Percentiles rank a stretch among this genome's conserved stretches.
Evolutionary conservation across 495 filamentous ascomycete genomes (phyloP).

Genomic region (Pseudevernia furfuracea): DNA sequence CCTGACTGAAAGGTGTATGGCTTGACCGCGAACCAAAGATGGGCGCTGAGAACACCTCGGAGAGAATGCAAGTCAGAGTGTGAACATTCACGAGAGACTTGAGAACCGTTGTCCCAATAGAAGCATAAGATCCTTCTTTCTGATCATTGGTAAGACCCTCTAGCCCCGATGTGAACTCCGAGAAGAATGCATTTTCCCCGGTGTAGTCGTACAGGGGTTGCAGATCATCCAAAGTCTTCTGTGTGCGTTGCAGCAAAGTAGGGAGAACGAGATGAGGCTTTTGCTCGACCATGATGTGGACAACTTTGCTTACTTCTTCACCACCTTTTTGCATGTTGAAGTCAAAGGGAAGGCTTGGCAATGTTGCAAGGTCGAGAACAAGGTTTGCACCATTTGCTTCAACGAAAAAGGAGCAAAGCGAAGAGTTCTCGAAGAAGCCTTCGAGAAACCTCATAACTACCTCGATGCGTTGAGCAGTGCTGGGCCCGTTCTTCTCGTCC

Average conservation of each 20-base stretch:
- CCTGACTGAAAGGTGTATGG: slow-evolving; percentile 55
- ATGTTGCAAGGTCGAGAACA: slow-evolving; percentile 73
- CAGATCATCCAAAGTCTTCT: slow-evolving; percentile 58
- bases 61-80: slow-evolving; percentile 61
- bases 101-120: slow-evolving; percentile 61
- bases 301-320: slow-evolving; percentile 60
- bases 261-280: slow-evolving; percentile 77
- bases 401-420: slow-evolving; percentile 67
- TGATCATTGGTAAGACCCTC: slow-evolving; percentile 24
- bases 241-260: slow-evolving; percentile 65
- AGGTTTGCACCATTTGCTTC: slow-evolving; percentile 72
- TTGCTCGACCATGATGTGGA: slow-evolving; percentile 72
- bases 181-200: slow-evolving; percentile 55
- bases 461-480: slow-evolving; percentile 60
- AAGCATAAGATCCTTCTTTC: slow-evolving; percentile 28
- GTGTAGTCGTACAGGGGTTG: slow-evolving; percentile 52
- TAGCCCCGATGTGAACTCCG: slow-evolving; percentile 44
- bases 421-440: slow-evolving; percentile 68
- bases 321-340: slow-evolving; percentile 60
- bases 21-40: slow-evolving; percentile 53
- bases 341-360: slow-evolving; percentile 67
- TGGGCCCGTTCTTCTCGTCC: slow-evolving; percentile 42
- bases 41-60: slow-evolving; percentile 60
- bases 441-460: slow-evolving; percentile 67
- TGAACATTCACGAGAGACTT: slow-evolving; percentile 72